Base-by-base conservation (phyloP, 73 alveolate species). In the Effrenium voratum region DNA sequence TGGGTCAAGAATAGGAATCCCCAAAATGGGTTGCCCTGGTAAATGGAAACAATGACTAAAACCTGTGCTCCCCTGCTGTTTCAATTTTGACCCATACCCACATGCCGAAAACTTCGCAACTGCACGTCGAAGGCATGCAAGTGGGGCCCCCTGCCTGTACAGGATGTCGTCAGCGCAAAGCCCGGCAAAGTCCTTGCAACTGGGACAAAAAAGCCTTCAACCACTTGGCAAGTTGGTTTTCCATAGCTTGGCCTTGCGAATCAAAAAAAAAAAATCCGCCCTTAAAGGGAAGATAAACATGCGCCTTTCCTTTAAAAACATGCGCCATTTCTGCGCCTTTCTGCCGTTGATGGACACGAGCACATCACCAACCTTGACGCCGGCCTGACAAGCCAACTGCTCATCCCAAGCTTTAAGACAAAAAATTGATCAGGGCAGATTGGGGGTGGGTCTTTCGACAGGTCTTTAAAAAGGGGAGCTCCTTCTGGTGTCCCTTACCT, bases 271-370 rank as follows among this genome's bases (percentile, higher is more conserved):
- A 15, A 32, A 72, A 6, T 36, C n/a, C 13, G 55, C 52, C 15
- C 3, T 22, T 3, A 8, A 41, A 22, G 16, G 28, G n/a, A 22
- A 55, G 12, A 22, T 2, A 57, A 30, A 30, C 72, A 57, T 22
- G 5, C 1, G n/a, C 72, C 16, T 57, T 22, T 57, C n/a, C 72
- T 22, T 57, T 15, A 46, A 34, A 46, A 15, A 66, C 44, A 72
- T 40, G 2, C 6, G 28, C 80, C 43, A 5, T 34, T 15, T 24
- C 38, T 40, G 34, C 13, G 81, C 94, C 94, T 85, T 85, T 60
- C 76, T 85, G 73, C 96, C 96, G 26, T 88, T 88, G 96, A 88
- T 88, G 70, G 96, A 88, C 77, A 88, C 96, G 49, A 88, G 40
- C 50, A 68, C 28, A n/a, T 88, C 96, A 19, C 96, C 96, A 0